Evolutionary conservation across 352 stramenopile genomes (phyloP), one percentile per base, ranked within the genome.

Genomic region (Peronospora farinosa): DNA sequence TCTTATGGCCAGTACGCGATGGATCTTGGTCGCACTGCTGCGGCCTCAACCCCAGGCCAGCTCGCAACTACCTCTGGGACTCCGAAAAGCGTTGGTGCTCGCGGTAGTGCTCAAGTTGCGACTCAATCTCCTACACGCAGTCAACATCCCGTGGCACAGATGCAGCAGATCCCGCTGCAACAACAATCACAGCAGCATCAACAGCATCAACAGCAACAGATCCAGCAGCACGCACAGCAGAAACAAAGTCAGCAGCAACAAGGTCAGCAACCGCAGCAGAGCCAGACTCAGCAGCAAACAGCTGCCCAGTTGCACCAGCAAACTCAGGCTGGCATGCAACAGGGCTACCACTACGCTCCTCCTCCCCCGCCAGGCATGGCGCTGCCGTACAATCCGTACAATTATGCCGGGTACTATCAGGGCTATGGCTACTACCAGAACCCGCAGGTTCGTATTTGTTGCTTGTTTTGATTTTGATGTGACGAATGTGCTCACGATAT

Each of bases 351-450:
- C 62, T 93, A 89, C 44, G 76, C 78, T 13, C 83, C 83, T 19
- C 83, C 79, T 28, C 83, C 83, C n/a, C 83, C 83, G 23, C 83
- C 83, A 19, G 83, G 83, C 21, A 93, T 93, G 83, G 78, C 83
- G 15, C 64, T 93, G 66, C 76, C 75, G 7, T 93, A 91, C 77
- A 91, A 93, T 65, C 83, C 83, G 45, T 93, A 93, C 70, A 93
- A 88, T 60, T 93, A 93, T 57, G 69, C 63, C 30, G 77, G 63
- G 32, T 89, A 92, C 65, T 93, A 91, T 64, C 83, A 91, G 56
- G 76, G 78, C 51, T 93, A 92, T 56, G 76, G 78, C 27, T 93
- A 93, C 63, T 93, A 92, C 63, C 80, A 91, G 57, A 93, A 89
- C 64, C 83, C 79, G 7, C 83, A 89, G 72, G 76, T 87, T 44